Percentiles rank a stretch among this genome's conserved stretches.
Evolutionary conservation across 805 yeast species (phyloP).

Genomic region (Candida khao-thaluensis): DNA sequence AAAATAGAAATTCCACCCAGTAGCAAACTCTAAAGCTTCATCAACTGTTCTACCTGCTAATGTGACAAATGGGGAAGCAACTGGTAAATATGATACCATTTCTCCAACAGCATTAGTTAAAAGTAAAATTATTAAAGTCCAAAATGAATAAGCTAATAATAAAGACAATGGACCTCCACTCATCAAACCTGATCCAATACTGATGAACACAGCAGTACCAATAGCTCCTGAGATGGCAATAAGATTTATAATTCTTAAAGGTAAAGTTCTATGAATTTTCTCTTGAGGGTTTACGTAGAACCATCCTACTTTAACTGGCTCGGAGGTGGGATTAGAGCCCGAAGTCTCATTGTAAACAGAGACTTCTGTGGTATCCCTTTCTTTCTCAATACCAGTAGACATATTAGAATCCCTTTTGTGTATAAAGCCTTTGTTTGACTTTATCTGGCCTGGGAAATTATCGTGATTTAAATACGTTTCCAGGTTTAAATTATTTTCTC

Average conservation of each 20-base stretch:
- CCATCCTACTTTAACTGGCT: constrained; percentile 5
- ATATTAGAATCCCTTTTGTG: too few relatives aligned
- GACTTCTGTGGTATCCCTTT: not conserved
- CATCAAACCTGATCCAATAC: constrained; percentile 29
- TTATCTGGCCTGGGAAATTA: too few relatives aligned
- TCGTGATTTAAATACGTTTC: too few relatives aligned
- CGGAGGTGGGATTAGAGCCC: not conserved
- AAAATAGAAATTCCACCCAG: constrained; percentile 36
- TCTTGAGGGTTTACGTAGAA: constrained; percentile 8
- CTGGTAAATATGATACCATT: constrained; percentile 38
- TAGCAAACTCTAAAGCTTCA: constrained; percentile 35
- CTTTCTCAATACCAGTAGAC: not conserved
- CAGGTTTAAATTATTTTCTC: not conserved
- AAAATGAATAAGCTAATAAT: constrained; percentile 29
- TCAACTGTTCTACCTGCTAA: constrained; percentile 41
- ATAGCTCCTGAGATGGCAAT: constrained; percentile 23
- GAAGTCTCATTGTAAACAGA: not conserved
- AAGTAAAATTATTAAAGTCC: constrained; percentile 32
- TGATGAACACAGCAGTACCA: constrained; percentile 41
- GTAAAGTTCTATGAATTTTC: constrained; percentile 13
- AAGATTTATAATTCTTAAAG: constrained; percentile 9
- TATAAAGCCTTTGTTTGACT: too few relatives aligned
- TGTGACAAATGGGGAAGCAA: constrained; percentile 35
- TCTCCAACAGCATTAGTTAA: constrained; percentile 38
- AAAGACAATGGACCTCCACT: constrained; percentile 37